phyloP scores from a whole-genome alignment of 2,329 filamentous ascomycete species.

The Trichoderma sp. region DNA sequence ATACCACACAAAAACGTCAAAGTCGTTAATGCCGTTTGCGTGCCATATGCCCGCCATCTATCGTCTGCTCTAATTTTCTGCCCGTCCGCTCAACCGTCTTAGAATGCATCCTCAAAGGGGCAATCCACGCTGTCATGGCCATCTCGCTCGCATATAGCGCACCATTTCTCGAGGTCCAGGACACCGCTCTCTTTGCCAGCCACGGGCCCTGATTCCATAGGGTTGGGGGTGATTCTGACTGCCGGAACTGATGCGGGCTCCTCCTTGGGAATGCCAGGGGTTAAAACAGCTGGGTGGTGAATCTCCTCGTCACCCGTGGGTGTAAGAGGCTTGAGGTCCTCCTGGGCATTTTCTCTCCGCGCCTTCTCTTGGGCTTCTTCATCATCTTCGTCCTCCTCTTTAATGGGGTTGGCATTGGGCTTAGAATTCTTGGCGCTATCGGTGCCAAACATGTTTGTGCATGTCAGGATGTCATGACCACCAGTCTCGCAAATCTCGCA shows the following conservation, averaged over 20 bases:
- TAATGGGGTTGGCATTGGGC: not conserved
- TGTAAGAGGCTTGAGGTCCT: slow-evolving; percentile 41
- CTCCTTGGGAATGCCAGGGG: slow-evolving; percentile 49
- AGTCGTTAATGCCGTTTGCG: slow-evolving; percentile 23
- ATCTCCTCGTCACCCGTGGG: slow-evolving; percentile 39
- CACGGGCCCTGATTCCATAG: slow-evolving; percentile 64
- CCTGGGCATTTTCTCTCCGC: slow-evolving; percentile 36
- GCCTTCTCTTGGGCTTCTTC: slow-evolving; percentile 29
- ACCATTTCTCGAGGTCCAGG: slow-evolving; percentile 88
- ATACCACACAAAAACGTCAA: slow-evolving; percentile 22
- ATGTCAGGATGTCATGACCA: slow-evolving; percentile 91
- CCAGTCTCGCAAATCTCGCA: slow-evolving; percentile 94
- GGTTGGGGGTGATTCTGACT: slow-evolving; percentile 55
- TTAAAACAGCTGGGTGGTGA: slow-evolving; percentile 54
- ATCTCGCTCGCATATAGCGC: slow-evolving; percentile 91
- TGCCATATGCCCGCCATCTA: slow-evolving; percentile 8
- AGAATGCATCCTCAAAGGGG: slow-evolving; percentile 82
- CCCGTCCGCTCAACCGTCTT: slow-evolving; percentile 25
- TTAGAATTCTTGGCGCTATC: slow-evolving; percentile 37
- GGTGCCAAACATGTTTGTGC: slow-evolving; percentile 79
- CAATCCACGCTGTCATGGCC: slow-evolving; percentile 96
- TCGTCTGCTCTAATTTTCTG: slow-evolving; percentile 2
- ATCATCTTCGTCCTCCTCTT: not conserved
- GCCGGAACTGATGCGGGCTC: slow-evolving; percentile 38
- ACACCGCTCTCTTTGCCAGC: slow-evolving; percentile 76